Conservation (phyloP, 1,139 yeast genomes). For the Yamadazyma friedrichii region DNA sequence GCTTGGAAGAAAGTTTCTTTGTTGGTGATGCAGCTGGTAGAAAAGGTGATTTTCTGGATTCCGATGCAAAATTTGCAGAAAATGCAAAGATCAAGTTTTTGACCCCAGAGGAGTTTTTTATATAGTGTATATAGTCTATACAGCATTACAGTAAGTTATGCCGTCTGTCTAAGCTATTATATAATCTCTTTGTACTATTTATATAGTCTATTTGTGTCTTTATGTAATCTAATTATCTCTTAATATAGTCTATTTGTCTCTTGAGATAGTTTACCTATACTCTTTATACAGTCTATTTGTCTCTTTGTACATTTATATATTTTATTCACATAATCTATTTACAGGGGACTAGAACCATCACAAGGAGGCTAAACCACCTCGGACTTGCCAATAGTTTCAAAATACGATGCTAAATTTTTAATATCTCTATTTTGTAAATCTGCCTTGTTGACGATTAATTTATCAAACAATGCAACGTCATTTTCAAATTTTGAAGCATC, state of each 20-base stretch:
- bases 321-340: neutral
- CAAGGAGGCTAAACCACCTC: conserved; percentile 16
- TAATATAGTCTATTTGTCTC: too few species aligned
- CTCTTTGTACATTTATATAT: too few species aligned
- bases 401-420: conserved; percentile 53
- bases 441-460: conserved; percentile 35
- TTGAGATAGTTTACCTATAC: too few species aligned
- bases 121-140: conserved; percentile 1
- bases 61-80: conserved; percentile 69
- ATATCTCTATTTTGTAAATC: conserved; percentile 31
- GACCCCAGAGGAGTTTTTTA: conserved; percentile 65
- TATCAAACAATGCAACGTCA: conserved; percentile 47
- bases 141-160: neutral
- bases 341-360: neutral
- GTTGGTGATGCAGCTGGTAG: conserved; percentile 99
- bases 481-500: conserved; percentile 66
- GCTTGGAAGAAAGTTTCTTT: conserved; percentile 50
- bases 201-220: too few species aligned
- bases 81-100: conserved; percentile 51
- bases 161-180: too few species aligned
- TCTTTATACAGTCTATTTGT: too few species aligned
- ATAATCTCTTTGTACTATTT: too few species aligned
- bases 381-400: conserved; percentile 55
- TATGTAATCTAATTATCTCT: too few species aligned
- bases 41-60: conserved; percentile 68